Percentiles rank a stretch among this genome's conserved stretches.
Evolutionary conservation across 768 basidiomycete genomes (phyloP).

Genomic region (Lentinula edodes): DNA sequence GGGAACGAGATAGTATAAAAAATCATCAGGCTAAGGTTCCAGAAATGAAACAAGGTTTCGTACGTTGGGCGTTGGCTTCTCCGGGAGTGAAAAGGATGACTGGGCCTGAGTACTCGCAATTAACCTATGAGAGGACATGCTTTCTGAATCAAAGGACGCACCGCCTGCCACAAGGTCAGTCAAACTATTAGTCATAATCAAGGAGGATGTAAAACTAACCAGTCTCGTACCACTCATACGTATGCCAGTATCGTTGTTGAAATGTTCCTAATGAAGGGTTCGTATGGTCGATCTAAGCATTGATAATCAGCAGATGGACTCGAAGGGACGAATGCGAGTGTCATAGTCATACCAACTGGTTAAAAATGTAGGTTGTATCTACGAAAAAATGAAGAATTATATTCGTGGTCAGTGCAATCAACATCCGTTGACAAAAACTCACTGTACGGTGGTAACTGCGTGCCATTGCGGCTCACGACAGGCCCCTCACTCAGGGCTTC

Average conservation of each 20-base stretch:
- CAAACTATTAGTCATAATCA: not conserved
- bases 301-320: not conserved
- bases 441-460: constrained; percentile 17
- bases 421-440: not conserved
- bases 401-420: not conserved
- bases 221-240: constrained; percentile 37
- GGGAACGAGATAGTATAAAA: no score
- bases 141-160: not conserved
- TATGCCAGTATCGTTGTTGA: constrained; percentile 44
- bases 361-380: constrained; percentile 22
- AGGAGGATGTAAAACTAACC: constrained; percentile 9
- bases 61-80: constrained; percentile 31
- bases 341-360: constrained; percentile 15
- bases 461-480: constrained; percentile 17
- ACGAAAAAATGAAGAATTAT: not conserved
- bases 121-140: not conserved
- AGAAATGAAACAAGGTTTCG: not conserved
- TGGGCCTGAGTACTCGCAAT: constrained; percentile 21
- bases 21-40: not conserved
- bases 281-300: constrained; percentile 36
- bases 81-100: constrained; percentile 24
- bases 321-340: no score
- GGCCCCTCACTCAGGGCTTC: constrained; percentile 1
- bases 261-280: constrained; percentile 43
- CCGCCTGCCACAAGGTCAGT: not conserved